These are phyloP conservation scores for Vitellaria paradoxa DNA, from an alignment of 179 eudicot genomes.

Conservation along the genomic window DNA sequence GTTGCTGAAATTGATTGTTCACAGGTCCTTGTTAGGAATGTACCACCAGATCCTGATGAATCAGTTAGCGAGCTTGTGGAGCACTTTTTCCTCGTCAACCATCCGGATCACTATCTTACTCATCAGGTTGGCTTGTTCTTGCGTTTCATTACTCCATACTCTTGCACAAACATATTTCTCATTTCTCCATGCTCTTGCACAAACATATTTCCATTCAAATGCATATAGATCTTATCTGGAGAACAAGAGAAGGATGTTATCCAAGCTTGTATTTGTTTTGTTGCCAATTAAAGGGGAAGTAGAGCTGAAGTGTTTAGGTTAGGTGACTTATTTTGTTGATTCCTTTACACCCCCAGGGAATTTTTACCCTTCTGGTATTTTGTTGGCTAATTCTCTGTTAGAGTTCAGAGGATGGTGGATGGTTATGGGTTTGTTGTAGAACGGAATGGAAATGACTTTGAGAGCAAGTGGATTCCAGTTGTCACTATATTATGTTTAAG, in stretches of 20 bases:
- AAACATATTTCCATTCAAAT: neutral
- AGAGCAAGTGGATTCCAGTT: neutral
- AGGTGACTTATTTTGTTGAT: too few species aligned
- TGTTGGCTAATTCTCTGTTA: too few species aligned
- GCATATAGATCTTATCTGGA: neutral
- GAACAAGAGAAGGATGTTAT: neutral
- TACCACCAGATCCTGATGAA: conserved; percentile 91
- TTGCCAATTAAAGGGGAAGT: neutral
- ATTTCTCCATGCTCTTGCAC: neutral
- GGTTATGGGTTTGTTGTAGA: neutral
- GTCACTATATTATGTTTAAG: neutral
- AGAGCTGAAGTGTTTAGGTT: too few species aligned
- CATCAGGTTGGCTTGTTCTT: conserved; percentile 61
- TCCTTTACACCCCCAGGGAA: too few species aligned
- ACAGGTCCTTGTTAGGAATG: conserved; percentile 87
- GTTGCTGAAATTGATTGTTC: conserved; percentile 15
- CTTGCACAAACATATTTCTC: neutral
- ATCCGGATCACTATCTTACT: conserved; percentile 86
- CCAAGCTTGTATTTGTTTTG: neutral
- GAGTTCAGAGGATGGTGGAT: neutral
- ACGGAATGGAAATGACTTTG: neutral
- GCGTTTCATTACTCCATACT: neutral
- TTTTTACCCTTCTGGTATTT: too few species aligned
- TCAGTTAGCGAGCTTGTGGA: conserved; percentile 83
- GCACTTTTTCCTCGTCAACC: conserved; percentile 96